Evolutionary conservation across 805 yeast species (phyloP).

Genomic region (Blastobotrys chiropterorum): DNA sequence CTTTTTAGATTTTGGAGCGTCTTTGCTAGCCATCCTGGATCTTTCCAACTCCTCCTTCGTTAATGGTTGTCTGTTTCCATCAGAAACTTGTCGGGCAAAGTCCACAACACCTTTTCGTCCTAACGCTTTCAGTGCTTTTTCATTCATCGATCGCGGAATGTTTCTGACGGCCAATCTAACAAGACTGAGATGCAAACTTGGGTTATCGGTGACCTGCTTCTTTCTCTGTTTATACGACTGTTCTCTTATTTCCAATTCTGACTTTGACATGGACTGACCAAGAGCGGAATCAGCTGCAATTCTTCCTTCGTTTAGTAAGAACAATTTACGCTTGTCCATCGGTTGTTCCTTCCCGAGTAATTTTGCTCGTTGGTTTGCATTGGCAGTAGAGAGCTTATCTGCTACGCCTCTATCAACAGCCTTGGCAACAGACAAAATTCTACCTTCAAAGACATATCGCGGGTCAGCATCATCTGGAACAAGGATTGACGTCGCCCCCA

Average conservation of each 20-base stretch:
- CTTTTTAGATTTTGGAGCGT: constrained; percentile 54
- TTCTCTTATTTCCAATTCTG: constrained; percentile 83
- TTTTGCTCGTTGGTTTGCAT: constrained; percentile 67
- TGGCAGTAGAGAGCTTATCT: constrained; percentile 59
- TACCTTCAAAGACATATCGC: constrained; percentile 81
- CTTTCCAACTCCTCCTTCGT: constrained; percentile 83
- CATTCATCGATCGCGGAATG: constrained; percentile 86
- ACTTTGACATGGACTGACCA: constrained; percentile 56
- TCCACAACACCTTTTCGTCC: constrained; percentile 93
- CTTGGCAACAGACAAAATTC: constrained; percentile 75
- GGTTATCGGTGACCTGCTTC: constrained; percentile 85
- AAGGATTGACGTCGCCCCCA: constrained; percentile 52
- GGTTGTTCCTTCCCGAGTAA: constrained; percentile 72
- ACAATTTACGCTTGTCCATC: constrained; percentile 78
- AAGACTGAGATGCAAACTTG: constrained; percentile 84
- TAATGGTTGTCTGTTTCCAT: constrained; percentile 69
- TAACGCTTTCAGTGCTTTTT: constrained; percentile 79
- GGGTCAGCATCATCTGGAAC: constrained; percentile 91
- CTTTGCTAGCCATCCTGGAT: constrained; percentile 43
- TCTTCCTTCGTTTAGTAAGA: constrained; percentile 88
- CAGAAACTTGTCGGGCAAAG: constrained; percentile 84
- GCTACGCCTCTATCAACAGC: constrained; percentile 89
- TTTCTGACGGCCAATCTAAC: constrained; percentile 94
- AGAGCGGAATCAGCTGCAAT: constrained; percentile 74
- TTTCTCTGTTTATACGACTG: constrained; percentile 80